Conservation (phyloP, 2,329 filamentous ascomycete genomes). For the Beauveria pseudobassiana region DNA sequence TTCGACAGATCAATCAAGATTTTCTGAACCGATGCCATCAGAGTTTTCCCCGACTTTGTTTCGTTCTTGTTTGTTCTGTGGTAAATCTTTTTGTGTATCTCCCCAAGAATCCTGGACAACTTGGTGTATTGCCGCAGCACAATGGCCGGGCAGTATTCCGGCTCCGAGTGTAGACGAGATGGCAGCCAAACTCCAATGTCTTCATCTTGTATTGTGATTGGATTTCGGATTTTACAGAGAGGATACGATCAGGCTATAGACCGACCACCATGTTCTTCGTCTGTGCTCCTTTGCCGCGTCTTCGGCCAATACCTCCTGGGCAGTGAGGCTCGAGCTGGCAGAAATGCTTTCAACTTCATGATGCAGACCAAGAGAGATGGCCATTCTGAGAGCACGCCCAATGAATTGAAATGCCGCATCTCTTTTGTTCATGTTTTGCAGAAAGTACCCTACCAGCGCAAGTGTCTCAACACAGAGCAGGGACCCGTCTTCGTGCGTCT, state of each 20-base stretch:
- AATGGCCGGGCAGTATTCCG: slow-evolving; percentile 35
- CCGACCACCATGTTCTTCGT: slow-evolving; percentile 48
- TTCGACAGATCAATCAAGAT: slow-evolving; percentile 41
- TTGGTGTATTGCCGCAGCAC: slow-evolving; percentile 45
- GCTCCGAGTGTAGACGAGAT: slow-evolving; percentile 27
- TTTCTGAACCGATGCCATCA: slow-evolving; percentile 42
- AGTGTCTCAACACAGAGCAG: slow-evolving; percentile 48
- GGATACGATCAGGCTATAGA: slow-evolving; percentile 48
- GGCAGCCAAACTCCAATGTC: slow-evolving; percentile 40
- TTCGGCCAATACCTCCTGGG: slow-evolving; percentile 23
- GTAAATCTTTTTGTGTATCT: slow-evolving; percentile 40
- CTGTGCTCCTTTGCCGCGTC: slow-evolving; percentile 39
- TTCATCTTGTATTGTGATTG: slow-evolving; percentile 46
- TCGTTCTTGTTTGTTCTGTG: slow-evolving; percentile 29
- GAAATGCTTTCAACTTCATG: slow-evolving; percentile 34
- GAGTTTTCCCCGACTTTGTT: slow-evolving; percentile 35
- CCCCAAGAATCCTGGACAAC: slow-evolving; percentile 43
- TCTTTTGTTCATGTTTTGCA: slow-evolving; percentile 48
- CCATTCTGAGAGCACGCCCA: slow-evolving; percentile 48
- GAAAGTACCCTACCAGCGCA: slow-evolving; percentile 46
- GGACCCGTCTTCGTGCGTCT: slow-evolving; percentile 47
- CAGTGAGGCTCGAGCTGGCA: slow-evolving; percentile 11
- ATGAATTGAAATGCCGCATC: slow-evolving; percentile 49
- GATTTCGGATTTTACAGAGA: slow-evolving; percentile 47
- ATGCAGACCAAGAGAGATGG: slow-evolving; percentile 48